Evolutionary conservation across 140 eudicot genomes (phyloP), one percentile per base, ranked within the genome.

Genomic region (Ambrosia hybrid): DNA sequence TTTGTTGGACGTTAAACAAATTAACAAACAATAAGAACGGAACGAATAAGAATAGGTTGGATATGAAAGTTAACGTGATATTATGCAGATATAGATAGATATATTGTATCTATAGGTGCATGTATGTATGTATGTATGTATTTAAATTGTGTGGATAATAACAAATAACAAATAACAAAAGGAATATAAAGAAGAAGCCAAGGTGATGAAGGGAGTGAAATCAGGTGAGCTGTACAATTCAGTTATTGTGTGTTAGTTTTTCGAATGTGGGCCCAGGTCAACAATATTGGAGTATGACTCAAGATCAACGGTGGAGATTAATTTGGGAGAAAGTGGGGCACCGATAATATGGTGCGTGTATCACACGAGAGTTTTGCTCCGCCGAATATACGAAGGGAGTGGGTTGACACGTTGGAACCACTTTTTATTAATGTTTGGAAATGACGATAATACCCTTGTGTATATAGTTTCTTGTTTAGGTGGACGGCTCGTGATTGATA

Each of bases 171-270:
- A 21, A 21, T 21, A 21, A n/a, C n/a, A n/a, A 30, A 30, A 30
- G 34, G 34, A 30, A 30, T 30, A 30, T 30, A 30, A 30, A 30
- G 34, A 30, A 30, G 34, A 30, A 21, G 26, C 26, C 26, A 21
- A 30, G 34, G 34, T 30, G 34, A 30, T 30, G 48, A 16, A 38
- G n/a, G 8, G 73, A 66, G 75, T 76, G 80, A 76, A 68, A 76
- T 68, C 70, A 3, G 82, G 70, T 78, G 82, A 78, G 82, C 78
- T 78, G 82, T 72, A 78, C 43, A 78, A 77, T 69, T 51, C 65
- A 64, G 67, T 51, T 14, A 51, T 64, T 52, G 57, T 30, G 65
- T 49, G 55, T 65, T 63, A 14, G 39, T 73, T 73, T 73, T 69
- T 51, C 13, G 39, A 51, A 45, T 1, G 77, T 78, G 82, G 73